Percentiles rank a stretch among this genome's conserved stretches.
Evolutionary conservation across 2,329 filamentous ascomycete genomes (phyloP).

Genomic region (Fusarium sp.): DNA sequence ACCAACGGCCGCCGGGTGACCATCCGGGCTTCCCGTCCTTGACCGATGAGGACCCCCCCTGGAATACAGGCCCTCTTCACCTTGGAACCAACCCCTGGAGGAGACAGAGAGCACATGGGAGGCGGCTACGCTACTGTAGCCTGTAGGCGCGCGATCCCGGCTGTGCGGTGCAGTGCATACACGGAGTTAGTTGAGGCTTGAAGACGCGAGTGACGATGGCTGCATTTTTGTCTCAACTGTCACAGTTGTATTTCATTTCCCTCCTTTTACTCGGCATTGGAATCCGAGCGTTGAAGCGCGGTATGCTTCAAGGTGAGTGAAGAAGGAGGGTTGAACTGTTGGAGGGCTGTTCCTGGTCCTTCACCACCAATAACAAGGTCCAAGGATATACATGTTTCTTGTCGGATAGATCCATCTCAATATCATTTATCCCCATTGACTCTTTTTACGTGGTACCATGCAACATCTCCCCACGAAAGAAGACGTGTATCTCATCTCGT

Average conservation of each 20-base stretch:
- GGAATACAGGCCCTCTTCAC: background rate
- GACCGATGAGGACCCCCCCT: background rate
- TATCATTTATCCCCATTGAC: background rate
- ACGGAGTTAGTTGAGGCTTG: constrained; percentile 1
- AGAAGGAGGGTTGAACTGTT: background rate
- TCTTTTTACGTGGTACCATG: background rate
- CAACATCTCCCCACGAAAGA: background rate
- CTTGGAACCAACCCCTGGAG: background rate
- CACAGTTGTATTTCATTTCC: background rate
- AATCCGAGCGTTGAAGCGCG: background rate
- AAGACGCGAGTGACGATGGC: background rate
- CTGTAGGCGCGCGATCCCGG: background rate
- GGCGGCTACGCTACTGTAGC: constrained; percentile 7
- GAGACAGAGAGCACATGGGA: background rate
- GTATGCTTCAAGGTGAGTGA: background rate
- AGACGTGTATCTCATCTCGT: background rate
- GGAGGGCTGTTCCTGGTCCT: background rate
- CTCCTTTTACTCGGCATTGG: background rate
- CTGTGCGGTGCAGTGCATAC: background rate
- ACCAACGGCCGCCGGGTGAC: background rate
- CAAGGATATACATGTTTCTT: background rate
- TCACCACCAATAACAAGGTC: background rate
- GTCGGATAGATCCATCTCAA: background rate
- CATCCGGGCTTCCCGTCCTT: constrained; percentile 1
- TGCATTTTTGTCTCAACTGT: background rate